Evolutionary conservation across 768 basidiomycete species (phyloP).

Genomic region (Calvatia gigantea): DNA sequence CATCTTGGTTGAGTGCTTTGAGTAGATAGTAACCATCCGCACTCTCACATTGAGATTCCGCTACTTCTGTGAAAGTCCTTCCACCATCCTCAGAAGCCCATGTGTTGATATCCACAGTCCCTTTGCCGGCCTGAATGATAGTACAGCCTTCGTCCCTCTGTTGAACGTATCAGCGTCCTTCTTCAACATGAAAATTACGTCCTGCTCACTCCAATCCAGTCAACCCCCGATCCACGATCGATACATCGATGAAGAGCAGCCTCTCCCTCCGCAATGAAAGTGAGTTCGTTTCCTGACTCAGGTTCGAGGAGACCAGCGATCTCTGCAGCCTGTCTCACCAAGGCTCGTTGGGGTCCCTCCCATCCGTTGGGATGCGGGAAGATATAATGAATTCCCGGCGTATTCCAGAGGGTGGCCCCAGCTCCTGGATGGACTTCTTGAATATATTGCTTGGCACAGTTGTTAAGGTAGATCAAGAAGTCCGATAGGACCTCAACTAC

Average conservation of each 20-base stretch:
- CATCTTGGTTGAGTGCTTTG: neutral
- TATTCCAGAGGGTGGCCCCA: slow-evolving; percentile 7
- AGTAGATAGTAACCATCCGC: neutral
- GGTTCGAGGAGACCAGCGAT: slow-evolving; percentile 47
- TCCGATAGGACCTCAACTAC: slow-evolving; percentile 39
- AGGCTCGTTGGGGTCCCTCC: slow-evolving; percentile 51
- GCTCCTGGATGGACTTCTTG: slow-evolving; percentile 10
- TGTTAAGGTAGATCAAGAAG: slow-evolving; percentile 45
- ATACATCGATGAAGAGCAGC: slow-evolving; percentile 56
- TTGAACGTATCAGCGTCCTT: neutral
- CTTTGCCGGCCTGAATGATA: slow-evolving; percentile 42
- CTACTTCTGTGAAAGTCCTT: slow-evolving; percentile 31
- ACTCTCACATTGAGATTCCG: slow-evolving; percentile 12
- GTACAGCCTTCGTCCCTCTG: slow-evolving; percentile 33
- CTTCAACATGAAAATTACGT: neutral
- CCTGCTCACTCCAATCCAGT: slow-evolving; percentile 17
- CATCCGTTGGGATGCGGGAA: slow-evolving; percentile 64
- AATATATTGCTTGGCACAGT: slow-evolving; percentile 13
- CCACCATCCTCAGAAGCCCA: slow-evolving; percentile 23
- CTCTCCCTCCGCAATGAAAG: slow-evolving; percentile 60
- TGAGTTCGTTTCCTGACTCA: slow-evolving; percentile 32
- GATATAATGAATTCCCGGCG: slow-evolving; percentile 42
- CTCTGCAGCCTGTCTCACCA: slow-evolving; percentile 51
- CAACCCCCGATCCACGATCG: slow-evolving; percentile 31
- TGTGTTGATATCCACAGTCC: slow-evolving; percentile 40